These are phyloP conservation scores for Yamagishiella unicocca DNA, from an alignment of 139 green algal genomes.

Conservation along the genomic window DNA sequence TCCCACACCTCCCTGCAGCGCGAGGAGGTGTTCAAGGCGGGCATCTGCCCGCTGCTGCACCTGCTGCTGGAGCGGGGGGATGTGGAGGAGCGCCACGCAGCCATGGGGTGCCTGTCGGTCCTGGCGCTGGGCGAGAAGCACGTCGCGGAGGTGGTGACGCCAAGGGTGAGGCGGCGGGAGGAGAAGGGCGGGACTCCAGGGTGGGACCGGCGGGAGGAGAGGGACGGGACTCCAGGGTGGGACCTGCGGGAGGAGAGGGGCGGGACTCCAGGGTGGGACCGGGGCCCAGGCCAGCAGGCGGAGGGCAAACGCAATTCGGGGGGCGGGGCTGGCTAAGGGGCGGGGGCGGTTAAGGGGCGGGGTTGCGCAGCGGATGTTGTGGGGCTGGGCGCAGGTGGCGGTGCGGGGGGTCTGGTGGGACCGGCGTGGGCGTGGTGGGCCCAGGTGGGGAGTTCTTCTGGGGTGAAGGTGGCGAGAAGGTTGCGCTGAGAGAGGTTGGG, in stretches of 20 bases:
- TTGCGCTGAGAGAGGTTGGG: not conserved
- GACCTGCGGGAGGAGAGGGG: not conserved
- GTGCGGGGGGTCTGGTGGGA: not conserved
- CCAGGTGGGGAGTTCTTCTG: not conserved
- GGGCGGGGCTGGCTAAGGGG: not conserved
- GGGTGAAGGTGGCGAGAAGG: not conserved
- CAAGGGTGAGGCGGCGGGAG: constrained; percentile 3
- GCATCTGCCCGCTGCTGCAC: constrained; percentile 24
- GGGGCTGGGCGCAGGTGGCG: no score
- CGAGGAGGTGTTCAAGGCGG: constrained; percentile 63
- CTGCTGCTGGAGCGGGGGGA: constrained; percentile 47
- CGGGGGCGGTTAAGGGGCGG: not conserved
- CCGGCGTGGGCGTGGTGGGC: no score
- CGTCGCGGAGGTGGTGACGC: constrained; percentile 44
- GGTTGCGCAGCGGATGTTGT: no score
- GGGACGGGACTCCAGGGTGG: not conserved
- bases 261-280: no score
- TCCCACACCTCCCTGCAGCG: constrained; percentile 32
- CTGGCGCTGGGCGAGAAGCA: constrained; percentile 52
- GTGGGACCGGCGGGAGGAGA: not conserved
- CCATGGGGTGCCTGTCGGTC: constrained; percentile 46
- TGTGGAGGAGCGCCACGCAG: constrained; percentile 42
- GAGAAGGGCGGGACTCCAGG: not conserved
- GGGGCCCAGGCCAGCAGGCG: no score
- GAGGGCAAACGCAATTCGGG: no score